Evolutionary conservation across 2,329 filamentous ascomycete genomes (phyloP), one percentile per base, ranked within the genome.

Genomic region (Pezicula radicicola): DNA sequence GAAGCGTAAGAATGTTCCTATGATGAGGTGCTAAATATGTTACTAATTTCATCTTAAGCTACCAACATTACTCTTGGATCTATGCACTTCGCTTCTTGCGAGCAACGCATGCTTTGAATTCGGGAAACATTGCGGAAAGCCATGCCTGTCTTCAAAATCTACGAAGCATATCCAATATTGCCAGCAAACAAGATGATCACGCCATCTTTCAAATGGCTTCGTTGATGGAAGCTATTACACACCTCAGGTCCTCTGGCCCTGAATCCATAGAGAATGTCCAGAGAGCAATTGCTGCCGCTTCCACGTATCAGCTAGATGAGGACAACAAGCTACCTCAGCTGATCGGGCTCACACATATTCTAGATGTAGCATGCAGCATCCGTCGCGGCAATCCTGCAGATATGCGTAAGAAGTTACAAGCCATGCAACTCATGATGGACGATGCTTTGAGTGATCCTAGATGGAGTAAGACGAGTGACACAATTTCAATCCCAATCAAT

Each of bases 81-180:
- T 93, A 92, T 64, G 86, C 85, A 0, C 88, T 92, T 61, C 83
- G 88, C 7, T 83, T 93, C 43, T 70, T 92, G 13, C 88, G 89
- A 58, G 82, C 86, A 0, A 83, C 86, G 0, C 79, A 91, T 43
- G 81, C 87, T 53, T 71, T 90, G 46, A 80, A 88, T 59, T 75
- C 78, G 44, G 75, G 79, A 4, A 80, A 74, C 41, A 75, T 79
- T 9, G 77, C 81, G 12, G 89, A 92, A 53, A 74, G 77, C 1
- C 75, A 82, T 45, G 78, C 84, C 0, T 71, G 85, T 0, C 70
- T 91, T 3, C 85, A 89, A 18, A 87, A 90, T 58, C 72, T 92
- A n/a, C 79, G 81, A 48, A 77, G 77, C 25, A 83, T 91, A 27
- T 72, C 78, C 3, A 69, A 67, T 6, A 73, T 87, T 48, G 86